These are phyloP conservation scores for Chytridiales sp. DNA, from an alignment of 371 early-diverging fungal species.

Conservation along the genomic window DNA sequence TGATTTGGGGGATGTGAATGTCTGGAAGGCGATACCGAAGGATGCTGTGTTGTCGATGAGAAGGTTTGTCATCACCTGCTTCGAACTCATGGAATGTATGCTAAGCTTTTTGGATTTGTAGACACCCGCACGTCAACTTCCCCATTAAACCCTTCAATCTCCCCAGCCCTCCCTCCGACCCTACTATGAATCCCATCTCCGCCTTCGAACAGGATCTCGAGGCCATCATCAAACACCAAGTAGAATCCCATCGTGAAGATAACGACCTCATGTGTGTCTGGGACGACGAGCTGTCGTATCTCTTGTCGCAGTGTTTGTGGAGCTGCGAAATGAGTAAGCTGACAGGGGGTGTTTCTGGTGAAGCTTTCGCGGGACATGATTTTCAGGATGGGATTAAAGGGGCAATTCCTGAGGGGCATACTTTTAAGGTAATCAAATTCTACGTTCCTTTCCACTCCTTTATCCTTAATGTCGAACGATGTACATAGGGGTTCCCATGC, in stretches of 20 bases:
- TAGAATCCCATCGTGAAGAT: slow-evolving; percentile 32
- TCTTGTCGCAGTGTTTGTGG: slow-evolving; percentile 35
- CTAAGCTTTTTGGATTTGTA: not conserved
- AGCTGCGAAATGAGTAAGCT: slow-evolving; percentile 31
- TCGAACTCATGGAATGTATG: not conserved
- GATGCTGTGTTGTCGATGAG: slow-evolving; percentile 28
- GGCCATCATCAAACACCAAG: slow-evolving; percentile 17
- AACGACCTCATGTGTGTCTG: slow-evolving; percentile 26
- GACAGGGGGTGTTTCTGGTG: not conserved
- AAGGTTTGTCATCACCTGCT: slow-evolving; percentile 9
- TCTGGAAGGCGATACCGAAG: slow-evolving; percentile 36
- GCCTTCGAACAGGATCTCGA: slow-evolving; percentile 31
- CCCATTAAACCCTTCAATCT: slow-evolving; percentile 12
- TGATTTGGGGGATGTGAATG: slow-evolving; percentile 21
- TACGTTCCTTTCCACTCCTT: not conserved
- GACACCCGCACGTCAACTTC: slow-evolving; percentile 12
- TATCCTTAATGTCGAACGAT: not conserved
- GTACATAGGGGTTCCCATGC: slow-evolving; percentile 34
- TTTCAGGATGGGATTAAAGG: slow-evolving; percentile 37
- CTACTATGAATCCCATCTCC: not conserved
- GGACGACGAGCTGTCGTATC: slow-evolving; percentile 29
- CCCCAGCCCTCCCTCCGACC: not conserved
- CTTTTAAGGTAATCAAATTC: slow-evolving; percentile 33
- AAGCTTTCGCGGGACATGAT: slow-evolving; percentile 18
- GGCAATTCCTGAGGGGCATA: slow-evolving; percentile 41